These are phyloP conservation scores for Camillea tinctor DNA, from an alignment of 2,329 filamentous ascomycete genomes.

Conservation along the genomic window DNA sequence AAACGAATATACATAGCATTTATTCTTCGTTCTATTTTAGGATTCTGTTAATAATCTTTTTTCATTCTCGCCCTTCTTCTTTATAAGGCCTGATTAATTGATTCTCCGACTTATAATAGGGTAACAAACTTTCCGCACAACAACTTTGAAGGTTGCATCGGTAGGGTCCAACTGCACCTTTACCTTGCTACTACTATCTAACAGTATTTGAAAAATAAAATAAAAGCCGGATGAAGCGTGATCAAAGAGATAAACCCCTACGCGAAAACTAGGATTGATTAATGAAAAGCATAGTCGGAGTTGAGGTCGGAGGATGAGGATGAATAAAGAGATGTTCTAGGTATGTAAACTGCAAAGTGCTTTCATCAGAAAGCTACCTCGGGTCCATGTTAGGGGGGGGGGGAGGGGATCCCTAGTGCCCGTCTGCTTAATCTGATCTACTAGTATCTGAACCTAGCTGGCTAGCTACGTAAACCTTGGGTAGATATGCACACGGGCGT, in stretches of 20 bases:
- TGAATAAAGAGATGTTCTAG: neutral
- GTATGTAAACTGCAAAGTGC: conserved; percentile 1
- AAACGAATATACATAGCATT: no score
- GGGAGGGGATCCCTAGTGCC: neutral
- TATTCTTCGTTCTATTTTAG: no score
- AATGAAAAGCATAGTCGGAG: no score
- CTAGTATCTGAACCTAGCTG: no score
- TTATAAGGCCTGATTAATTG: neutral
- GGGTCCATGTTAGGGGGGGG: neutral
- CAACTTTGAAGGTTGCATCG: neutral
- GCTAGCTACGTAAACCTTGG: no score
- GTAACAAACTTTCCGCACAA: conserved; percentile 1
- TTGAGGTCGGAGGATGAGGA: neutral
- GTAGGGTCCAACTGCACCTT: no score
- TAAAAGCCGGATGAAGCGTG: no score
- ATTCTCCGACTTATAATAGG: neutral
- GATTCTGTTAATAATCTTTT: neutral
- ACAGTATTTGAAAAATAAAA: no score
- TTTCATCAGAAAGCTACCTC: neutral
- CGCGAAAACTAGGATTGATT: no score
- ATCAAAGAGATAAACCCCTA: no score
- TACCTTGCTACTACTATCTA: no score
- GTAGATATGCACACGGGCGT: no score
- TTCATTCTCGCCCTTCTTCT: neutral
- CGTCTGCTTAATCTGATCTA: neutral